Percentiles rank a stretch among this genome's conserved stretches.
phyloP scores from a whole-genome alignment of 164 flowering plant genomes.

The Brasenia schreberi region DNA sequence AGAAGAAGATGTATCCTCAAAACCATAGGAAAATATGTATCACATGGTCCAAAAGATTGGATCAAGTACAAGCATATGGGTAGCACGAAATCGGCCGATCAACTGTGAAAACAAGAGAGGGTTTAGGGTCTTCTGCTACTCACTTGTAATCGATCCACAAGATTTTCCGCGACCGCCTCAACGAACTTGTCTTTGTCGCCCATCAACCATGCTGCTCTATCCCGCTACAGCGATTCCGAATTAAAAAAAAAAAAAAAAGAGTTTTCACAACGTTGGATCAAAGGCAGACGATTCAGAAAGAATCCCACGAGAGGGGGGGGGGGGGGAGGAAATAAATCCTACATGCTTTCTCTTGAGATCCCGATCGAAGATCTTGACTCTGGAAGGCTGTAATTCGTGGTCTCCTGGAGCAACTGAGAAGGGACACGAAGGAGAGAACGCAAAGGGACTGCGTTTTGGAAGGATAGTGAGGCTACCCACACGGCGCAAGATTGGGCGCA shows the following conservation, averaged over 20 bases:
- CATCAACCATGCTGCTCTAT: constrained; percentile 90
- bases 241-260: neutral
- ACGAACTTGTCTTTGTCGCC: constrained; percentile 46
- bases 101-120: neutral
- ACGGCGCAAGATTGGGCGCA: no score
- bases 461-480: no score
- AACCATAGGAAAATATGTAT: neutral
- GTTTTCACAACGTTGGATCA: neutral
- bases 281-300: neutral
- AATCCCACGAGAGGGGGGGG: neutral
- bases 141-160: constrained; percentile 86
- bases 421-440: neutral
- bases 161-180: constrained; percentile 77
- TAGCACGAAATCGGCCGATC: neutral
- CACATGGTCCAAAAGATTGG: no score
- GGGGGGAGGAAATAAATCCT: neutral
- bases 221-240: constrained; percentile 38
- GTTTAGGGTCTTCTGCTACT: neutral
- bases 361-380: constrained; percentile 61
- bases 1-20: neutral
- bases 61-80: neutral
- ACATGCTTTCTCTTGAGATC: constrained; percentile 67
- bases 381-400: constrained; percentile 20
- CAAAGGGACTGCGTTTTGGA: neutral
- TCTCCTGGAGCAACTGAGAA: constrained; percentile 4